These are phyloP conservation scores for Clitopilus hobsonii DNA, from an alignment of 768 basidiomycete genomes.

Conservation along the genomic window DNA sequence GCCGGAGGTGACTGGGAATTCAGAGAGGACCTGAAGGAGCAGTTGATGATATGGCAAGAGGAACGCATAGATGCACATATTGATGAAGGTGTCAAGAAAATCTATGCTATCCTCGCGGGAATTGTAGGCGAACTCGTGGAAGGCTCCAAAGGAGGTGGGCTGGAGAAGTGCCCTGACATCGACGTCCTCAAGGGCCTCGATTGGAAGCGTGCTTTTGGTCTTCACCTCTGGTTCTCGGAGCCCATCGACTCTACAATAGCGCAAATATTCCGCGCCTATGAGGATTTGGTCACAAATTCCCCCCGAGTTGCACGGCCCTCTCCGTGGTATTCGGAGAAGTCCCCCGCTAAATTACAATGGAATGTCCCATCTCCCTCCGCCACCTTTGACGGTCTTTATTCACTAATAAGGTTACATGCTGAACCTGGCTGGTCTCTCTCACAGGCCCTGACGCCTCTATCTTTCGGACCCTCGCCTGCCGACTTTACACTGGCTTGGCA, in stretches of 20 bases:
- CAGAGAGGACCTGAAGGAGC: slow-evolving; percentile 64
- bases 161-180: slow-evolving; percentile 49
- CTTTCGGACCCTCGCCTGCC: slow-evolving; percentile 69
- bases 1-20: slow-evolving; percentile 75
- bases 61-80: slow-evolving; percentile 70
- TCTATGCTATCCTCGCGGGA: slow-evolving; percentile 85
- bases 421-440: slow-evolving; percentile 69
- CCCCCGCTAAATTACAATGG: slow-evolving; percentile 23
- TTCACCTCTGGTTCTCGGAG: slow-evolving; percentile 86
- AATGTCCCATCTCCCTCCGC: slow-evolving; percentile 38
- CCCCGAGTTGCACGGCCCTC: slow-evolving; percentile 44
- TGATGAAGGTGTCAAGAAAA: slow-evolving; percentile 60
- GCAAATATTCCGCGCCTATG: slow-evolving; percentile 64
- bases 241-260: slow-evolving; percentile 66
- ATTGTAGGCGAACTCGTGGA: slow-evolving; percentile 52
- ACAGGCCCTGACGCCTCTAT: slow-evolving; percentile 64
- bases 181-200: slow-evolving; percentile 71
- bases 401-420: slow-evolving; percentile 74
- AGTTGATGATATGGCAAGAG: slow-evolving; percentile 80
- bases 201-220: slow-evolving; percentile 91
- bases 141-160: slow-evolving; percentile 46
- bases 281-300: slow-evolving; percentile 31
- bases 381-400: slow-evolving; percentile 71
- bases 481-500: slow-evolving; percentile 92
- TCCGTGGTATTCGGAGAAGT: slow-evolving; percentile 45